Base-by-base conservation (phyloP, 768 basidiomycete genomes). In the Suillus occidentalis region DNA sequence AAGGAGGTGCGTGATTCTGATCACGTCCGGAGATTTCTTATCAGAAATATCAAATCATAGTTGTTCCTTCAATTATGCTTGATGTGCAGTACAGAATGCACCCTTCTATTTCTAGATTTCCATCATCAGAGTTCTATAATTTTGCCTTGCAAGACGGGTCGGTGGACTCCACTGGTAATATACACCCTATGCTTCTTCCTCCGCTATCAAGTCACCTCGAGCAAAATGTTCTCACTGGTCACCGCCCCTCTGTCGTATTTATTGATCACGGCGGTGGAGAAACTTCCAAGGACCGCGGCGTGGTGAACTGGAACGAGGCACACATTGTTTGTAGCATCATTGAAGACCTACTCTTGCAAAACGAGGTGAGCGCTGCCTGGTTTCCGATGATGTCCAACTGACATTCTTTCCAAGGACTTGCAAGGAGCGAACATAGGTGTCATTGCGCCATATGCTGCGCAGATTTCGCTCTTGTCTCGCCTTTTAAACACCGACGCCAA, bases 31-130 rank as follows among this genome's bases (percentile, higher is more conserved):
- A 49, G 12, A 63, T 60, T 62, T 28, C 47, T 65, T 66, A 65
- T 61, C 60, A 50, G 37, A 52, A 65, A 68, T 28, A 63, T 61
- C 49, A 25, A 66, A 58, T 47, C 40, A 45, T 60, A 94, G 92
- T 83, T 52, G 86, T 93, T n/a, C 94, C 94, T 12, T 90, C 92
- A 6, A 86, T 95, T 67, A 95, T 96, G 90, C 86, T 98, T 64
- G 90, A 97, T 72, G 84, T 87, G n/a, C 95, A 98, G 77, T 98
- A 97, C 71, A 89, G 95, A 42, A 98, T 98, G 95, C 94, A 96
- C 70, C 96, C 95, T 14, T 81, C 81, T 43, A 95, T 98, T 69
- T 93, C 95, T 2, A 82, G 82, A 25, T 98, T 98, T 80, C 94
- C 96, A 12, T 88, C 91, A 43, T 73, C 80, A 34, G 89, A 94